phyloP scores from a whole-genome alignment of 1,284 basidiomycete species.

The Trichosporon coremiiforme region DNA sequence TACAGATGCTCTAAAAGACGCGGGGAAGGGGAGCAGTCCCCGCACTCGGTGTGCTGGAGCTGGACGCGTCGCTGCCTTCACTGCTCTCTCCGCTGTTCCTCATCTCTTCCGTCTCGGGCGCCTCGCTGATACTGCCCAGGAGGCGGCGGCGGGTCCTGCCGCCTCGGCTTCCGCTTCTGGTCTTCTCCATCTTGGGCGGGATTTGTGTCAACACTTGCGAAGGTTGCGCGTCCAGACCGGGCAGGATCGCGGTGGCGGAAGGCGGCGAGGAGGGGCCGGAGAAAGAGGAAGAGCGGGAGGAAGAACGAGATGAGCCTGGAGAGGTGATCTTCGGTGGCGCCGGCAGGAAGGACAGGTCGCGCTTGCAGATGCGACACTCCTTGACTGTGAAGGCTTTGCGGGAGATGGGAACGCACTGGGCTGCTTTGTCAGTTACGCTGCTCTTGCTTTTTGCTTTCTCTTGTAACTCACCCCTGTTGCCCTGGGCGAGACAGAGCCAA shows the following conservation, averaged over 20 bases:
- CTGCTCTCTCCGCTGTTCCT: background rate
- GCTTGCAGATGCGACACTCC: constrained; percentile 14
- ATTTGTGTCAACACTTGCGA: background rate
- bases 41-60: background rate
- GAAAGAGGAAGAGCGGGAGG: background rate
- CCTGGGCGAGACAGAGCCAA: constrained; percentile 5
- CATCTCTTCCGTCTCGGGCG: background rate
- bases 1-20: background rate
- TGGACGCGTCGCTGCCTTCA: background rate
- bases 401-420: background rate
- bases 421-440: background rate
- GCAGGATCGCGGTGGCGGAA: background rate
- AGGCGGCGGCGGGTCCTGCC: background rate
- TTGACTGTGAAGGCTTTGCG: constrained; percentile 18
- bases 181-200: background rate
- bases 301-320: background rate
- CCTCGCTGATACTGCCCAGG: background rate
- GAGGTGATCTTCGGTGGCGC: background rate
- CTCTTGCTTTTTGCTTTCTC: too few species aligned
- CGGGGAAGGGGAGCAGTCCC: background rate
- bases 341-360: constrained; percentile 16
- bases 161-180: background rate
- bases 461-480: background rate
- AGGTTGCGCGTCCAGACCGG: background rate
- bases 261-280: background rate